These are phyloP conservation scores for Kluyveromyces siamensis DNA, from an alignment of 805 yeast genomes.

Conservation along the genomic window DNA sequence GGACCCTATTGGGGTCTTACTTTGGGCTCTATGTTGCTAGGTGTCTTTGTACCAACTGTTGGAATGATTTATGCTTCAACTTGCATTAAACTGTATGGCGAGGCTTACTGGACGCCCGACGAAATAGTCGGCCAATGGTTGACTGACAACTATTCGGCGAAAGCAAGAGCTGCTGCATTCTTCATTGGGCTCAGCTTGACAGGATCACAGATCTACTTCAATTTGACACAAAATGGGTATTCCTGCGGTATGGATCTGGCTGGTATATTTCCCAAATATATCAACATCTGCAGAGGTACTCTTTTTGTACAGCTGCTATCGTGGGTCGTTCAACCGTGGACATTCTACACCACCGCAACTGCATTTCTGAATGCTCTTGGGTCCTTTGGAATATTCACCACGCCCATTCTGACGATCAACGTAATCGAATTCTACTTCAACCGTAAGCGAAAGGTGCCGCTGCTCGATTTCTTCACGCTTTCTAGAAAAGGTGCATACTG, in stretches of 20 bases:
- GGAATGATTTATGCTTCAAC: slow-evolving; percentile 30
- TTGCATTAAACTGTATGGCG: slow-evolving; percentile 25
- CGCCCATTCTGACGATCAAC: slow-evolving; percentile 28
- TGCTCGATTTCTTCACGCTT: slow-evolving; percentile 27
- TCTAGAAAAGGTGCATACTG: slow-evolving; percentile 6
- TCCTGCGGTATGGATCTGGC: slow-evolving; percentile 32
- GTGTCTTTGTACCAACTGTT: slow-evolving; percentile 29
- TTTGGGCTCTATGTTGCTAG: slow-evolving; percentile 26
- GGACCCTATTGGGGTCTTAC: slow-evolving; percentile 23
- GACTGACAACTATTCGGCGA: slow-evolving; percentile 23
- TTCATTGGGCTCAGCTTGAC: slow-evolving; percentile 28
- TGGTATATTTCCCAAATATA: slow-evolving; percentile 23
- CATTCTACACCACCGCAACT: slow-evolving; percentile 28
- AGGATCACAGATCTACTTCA: slow-evolving; percentile 26
- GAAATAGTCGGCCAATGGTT: slow-evolving; percentile 32
- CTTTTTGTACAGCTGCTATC: slow-evolving; percentile 17
- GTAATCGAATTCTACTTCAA: slow-evolving; percentile 29
- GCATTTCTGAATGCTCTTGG: slow-evolving; percentile 28
- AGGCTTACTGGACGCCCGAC: slow-evolving; percentile 29
- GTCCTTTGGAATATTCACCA: slow-evolving; percentile 28
- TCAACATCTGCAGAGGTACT: slow-evolving; percentile 29
- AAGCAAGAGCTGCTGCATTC: slow-evolving; percentile 31
- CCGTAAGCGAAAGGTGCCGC: slow-evolving; percentile 21
- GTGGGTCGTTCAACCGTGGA: slow-evolving; percentile 32
- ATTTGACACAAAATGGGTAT: slow-evolving; percentile 27